phyloP scores from a whole-genome alignment of 139 green algal genomes.

The Chlorella ohadii region DNA sequence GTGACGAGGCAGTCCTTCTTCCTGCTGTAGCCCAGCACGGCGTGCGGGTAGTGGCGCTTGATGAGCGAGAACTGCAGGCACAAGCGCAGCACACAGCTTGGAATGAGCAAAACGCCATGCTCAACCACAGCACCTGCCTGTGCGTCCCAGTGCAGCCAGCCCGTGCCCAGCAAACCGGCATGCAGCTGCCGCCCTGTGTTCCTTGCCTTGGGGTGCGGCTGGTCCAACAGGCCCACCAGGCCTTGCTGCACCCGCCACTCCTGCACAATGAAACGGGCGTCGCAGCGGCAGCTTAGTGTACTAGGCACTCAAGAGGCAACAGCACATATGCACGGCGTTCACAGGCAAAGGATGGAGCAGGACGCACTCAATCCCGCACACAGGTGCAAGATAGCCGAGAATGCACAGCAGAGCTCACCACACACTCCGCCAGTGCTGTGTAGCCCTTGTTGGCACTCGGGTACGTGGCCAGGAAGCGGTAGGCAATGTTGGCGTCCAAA shows the following conservation, averaged over 20 bases:
- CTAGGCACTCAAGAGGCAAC: too few relatives aligned
- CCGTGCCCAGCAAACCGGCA: too few relatives aligned
- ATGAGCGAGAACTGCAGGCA: constrained; percentile 23
- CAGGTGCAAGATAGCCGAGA: too few relatives aligned
- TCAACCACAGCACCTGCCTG: too few relatives aligned
- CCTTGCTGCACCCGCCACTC: constrained; percentile 7
- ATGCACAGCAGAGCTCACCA: neutral
- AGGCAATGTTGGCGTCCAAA: constrained; percentile 26
- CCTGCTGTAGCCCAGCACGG: constrained; percentile 25
- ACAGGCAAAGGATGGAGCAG: too few relatives aligned
- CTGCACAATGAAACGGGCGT: neutral
- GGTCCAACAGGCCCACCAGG: constrained; percentile 1
- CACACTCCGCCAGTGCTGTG: constrained; percentile 1
- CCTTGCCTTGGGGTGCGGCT: constrained; percentile 3
- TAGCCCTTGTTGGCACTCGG: constrained; percentile 23
- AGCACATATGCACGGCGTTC: too few relatives aligned
- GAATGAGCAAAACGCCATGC: too few relatives aligned
- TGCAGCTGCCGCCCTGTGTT: too few relatives aligned
- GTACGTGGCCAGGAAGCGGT: constrained; percentile 33
- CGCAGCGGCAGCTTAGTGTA: too few relatives aligned
- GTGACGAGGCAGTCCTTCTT: constrained; percentile 40
- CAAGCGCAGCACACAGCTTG: too few relatives aligned
- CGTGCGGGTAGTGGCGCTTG: constrained; percentile 42
- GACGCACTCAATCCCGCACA: too few relatives aligned
- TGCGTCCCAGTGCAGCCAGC: too few relatives aligned